Evolutionary conservation across 2,329 filamentous ascomycete genomes (phyloP), one percentile per base, ranked within the genome.

Genomic region (Fusarium hostae): DNA sequence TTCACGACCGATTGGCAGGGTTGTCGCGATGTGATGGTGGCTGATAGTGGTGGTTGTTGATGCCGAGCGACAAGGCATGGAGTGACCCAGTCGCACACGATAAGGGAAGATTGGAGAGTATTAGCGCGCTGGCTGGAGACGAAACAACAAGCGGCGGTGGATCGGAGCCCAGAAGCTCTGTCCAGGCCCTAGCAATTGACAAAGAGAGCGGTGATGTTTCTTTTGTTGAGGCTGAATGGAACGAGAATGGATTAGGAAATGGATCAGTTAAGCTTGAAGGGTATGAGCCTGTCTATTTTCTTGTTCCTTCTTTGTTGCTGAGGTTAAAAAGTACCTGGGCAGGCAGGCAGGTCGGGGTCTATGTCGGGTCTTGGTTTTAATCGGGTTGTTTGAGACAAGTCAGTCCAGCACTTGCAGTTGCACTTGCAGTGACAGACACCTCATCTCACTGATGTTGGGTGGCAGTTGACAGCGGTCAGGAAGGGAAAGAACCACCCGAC

Each of bases 151-250:
- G 40, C 39, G 34, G 67, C 63, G 71, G 73, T 72, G 74, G 73
- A 75, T 73, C 73, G 68, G 73, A 74, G 70, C 65, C 66, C 61
- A 66, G 58, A 58, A 75, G 70, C 72, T 75, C 70, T 55, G 70
- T 68, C 59, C 54, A 63, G 55, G 55, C 44, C 57, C 59, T 51
- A 45, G 52, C 55, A 68, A 60, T 76, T 61, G 55, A 67, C 57
- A 58, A 73, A 66, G 54, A 66, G 54, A 59, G 48, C 56, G 37
- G 26, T 9, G 22, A 30, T 54, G 32, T 44, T 39, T 44, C 16
- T 41, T 43, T 37, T 26, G 26, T 43, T 63, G 40, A 26, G 13
- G 35, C 35, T 24, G n/a, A 28, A 52, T 37, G 18, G 9, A 48
- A 55, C 20, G 26, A 32, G 20, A 45, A 48, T 34, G 9, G 24